These are phyloP conservation scores for Neurospora sp. DNA, from an alignment of 495 filamentous ascomycete genomes.

Conservation along the genomic window DNA sequence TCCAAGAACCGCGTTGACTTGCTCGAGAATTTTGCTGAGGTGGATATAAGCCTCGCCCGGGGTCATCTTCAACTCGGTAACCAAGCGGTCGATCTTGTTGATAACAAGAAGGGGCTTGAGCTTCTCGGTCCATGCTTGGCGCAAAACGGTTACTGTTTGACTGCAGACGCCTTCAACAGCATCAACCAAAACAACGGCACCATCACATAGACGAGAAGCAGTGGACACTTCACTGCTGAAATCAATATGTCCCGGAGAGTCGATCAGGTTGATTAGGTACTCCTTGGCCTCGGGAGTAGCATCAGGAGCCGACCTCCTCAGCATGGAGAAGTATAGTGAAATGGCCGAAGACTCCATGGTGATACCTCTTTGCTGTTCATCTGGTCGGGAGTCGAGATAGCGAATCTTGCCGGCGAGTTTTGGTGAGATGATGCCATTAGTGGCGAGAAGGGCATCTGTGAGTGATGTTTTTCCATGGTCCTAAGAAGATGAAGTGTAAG, in stretches of 20 bases:
- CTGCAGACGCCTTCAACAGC: slow-evolving; percentile 97
- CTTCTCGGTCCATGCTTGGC: slow-evolving; percentile 93
- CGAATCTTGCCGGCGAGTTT: slow-evolving; percentile 97
- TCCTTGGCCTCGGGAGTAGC: slow-evolving; percentile 63
- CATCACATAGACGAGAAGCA: slow-evolving; percentile 88
- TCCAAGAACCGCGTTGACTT: slow-evolving; percentile 94
- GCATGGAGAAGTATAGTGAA: slow-evolving; percentile 89
- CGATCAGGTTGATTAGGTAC: slow-evolving; percentile 95
- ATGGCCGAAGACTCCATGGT: slow-evolving; percentile 99
- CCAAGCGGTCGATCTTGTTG: slow-evolving; percentile 93
- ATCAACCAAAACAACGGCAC: slow-evolving; percentile 91
- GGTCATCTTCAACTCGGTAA: slow-evolving; percentile 89
- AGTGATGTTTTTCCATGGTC: slow-evolving; percentile 99
- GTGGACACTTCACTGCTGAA: slow-evolving; percentile 98
- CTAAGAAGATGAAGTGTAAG: slow-evolving; percentile 23
- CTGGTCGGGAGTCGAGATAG: slow-evolving; percentile 91
- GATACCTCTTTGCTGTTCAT: slow-evolving; percentile 94
- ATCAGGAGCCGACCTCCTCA: slow-evolving; percentile 55
- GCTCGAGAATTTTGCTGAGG: slow-evolving; percentile 80
- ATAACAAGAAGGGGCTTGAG: slow-evolving; percentile 90
- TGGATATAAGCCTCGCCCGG: slow-evolving; percentile 83
- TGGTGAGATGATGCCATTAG: slow-evolving; percentile 98
- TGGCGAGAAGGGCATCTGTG: slow-evolving; percentile 91
- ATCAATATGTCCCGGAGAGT: slow-evolving; percentile 96
- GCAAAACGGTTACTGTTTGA: slow-evolving; percentile 92